phyloP scores from a whole-genome alignment of 1,284 basidiomycete genomes.

The Hypsizygus ulmarius region DNA sequence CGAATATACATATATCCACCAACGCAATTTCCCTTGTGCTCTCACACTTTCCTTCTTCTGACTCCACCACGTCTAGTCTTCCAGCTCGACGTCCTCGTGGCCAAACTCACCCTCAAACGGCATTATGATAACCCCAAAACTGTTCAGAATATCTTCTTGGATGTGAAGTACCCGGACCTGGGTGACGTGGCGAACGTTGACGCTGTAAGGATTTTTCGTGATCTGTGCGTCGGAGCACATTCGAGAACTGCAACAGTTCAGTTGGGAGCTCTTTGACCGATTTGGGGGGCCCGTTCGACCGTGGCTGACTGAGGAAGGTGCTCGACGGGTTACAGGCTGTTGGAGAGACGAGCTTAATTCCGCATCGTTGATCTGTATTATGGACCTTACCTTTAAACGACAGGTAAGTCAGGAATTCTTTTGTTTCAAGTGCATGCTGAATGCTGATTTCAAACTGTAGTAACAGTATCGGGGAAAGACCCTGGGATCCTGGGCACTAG shows the following conservation, averaged over 20 bases:
- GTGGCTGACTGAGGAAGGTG: conserved; percentile 24
- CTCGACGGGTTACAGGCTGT: conserved; percentile 31
- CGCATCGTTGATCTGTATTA: conserved; percentile 27
- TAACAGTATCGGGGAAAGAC: conserved; percentile 24
- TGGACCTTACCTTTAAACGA: conserved; percentile 22
- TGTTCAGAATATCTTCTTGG: conserved; percentile 2
- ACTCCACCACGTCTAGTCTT: too few relatives aligned
- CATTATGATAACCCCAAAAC: conserved; percentile 7
- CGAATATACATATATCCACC: too few relatives aligned
- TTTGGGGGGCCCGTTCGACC: conserved; percentile 22
- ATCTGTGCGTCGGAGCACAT: conserved; percentile 19
- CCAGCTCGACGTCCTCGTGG: neutral
- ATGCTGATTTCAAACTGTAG: too few relatives aligned
- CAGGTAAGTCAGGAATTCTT: too few relatives aligned
- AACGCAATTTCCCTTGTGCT: too few relatives aligned
- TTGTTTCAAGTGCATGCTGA: too few relatives aligned
- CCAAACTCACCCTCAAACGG: neutral
- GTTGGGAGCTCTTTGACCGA: conserved; percentile 27
- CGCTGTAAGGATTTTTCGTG: conserved; percentile 8
- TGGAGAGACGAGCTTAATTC: conserved; percentile 31
- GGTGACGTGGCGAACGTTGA: conserved; percentile 7
- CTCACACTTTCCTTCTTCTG: too few relatives aligned
- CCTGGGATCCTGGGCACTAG: conserved; percentile 26
- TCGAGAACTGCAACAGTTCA: conserved; percentile 28
- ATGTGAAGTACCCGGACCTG: conserved; percentile 6